Evolutionary conservation across 2,329 filamentous ascomycete species (phyloP), one percentile per base, ranked within the genome.

Genomic region (Fragosphaeria purpurea): DNA sequence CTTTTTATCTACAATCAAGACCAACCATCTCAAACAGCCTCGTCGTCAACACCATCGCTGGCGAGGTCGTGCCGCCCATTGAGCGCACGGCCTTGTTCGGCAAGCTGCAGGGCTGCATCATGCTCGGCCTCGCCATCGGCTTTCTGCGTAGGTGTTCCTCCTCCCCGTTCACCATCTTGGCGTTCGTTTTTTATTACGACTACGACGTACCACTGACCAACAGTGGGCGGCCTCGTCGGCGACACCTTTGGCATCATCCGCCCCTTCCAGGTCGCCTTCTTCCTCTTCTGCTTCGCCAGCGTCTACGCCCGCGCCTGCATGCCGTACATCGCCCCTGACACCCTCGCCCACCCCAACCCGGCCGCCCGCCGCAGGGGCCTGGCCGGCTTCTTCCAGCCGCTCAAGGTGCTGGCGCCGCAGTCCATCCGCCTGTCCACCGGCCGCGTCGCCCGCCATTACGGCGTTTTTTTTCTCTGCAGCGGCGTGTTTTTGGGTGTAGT

Each of bases 401-500:
- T 86, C 9, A 76, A 70, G 39, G 75, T 85, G 3, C 75, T 86
- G 45, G 65, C 71, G 1, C 82, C 83, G 0, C 76, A 79, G 55
- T 73, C 68, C 45, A 72, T 82, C 58, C 65, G 73, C 0, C 63
- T 79, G 0, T 57, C 59, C 1, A 70, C 73, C 46, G 83, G 83
- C 1, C 67, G 65, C 1, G 58, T 74, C 5, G 67, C 65, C 46
- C 77, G 65, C 13, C 79, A 85, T 55, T 79, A 79, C 31, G 82
- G 83, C 1, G 72, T 84, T 0, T 64, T 83, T 4, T 75, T 85
- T 1, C 72, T 87, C 4, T 83, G 80, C 22, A 65, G 71, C 0
- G 83, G 83, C 1, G 80, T 85, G 2, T 87, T 85, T 52, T 64
- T 84, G 0, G 82, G 79, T 0, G 81, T 86, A 0, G 73, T 77